These are phyloP conservation scores for Acorus gramineus DNA, from an alignment of 106 monocot species.

Conservation along the genomic window DNA sequence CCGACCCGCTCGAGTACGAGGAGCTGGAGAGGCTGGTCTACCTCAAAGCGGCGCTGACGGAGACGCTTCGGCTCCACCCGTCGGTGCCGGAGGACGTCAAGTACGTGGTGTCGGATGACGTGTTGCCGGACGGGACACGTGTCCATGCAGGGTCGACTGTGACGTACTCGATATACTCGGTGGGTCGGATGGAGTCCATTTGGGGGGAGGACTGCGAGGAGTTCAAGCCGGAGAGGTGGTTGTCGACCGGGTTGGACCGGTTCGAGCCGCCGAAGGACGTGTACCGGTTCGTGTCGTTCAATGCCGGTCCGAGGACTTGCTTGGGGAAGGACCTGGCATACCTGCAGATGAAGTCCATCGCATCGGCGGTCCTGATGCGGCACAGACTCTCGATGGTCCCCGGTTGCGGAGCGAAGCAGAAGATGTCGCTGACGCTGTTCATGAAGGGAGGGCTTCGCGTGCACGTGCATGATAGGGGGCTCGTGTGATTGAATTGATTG, in stretches of 20 bases:
- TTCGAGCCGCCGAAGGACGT: slow-evolving; percentile 52
- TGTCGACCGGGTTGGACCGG: slow-evolving; percentile 19
- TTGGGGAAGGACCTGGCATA: slow-evolving; percentile 2
- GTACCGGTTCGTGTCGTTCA: slow-evolving; percentile 19
- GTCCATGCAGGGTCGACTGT: slow-evolving; percentile 62
- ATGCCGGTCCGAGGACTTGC: neutral
- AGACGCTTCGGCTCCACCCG: slow-evolving; percentile 77
- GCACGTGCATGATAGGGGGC: neutral
- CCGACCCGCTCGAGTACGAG: slow-evolving; percentile 46
- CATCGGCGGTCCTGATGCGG: slow-evolving; percentile 1
- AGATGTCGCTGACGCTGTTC: slow-evolving; percentile 4
- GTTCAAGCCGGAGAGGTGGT: slow-evolving; percentile 79
- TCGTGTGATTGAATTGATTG: neutral
- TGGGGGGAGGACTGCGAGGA: slow-evolving; percentile 80
- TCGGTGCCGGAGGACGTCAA: slow-evolving; percentile 74
- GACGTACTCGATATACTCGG: slow-evolving; percentile 77
- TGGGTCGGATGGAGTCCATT: slow-evolving; percentile 61
- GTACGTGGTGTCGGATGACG: slow-evolving; percentile 65
- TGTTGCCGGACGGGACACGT: slow-evolving; percentile 64
- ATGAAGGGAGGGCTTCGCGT: neutral
- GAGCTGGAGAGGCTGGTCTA: slow-evolving; percentile 68
- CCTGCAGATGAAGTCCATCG: slow-evolving; percentile 7
- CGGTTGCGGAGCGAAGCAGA: neutral
- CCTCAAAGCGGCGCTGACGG: slow-evolving; percentile 64
- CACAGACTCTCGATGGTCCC: neutral